Conservation (phyloP, 2,329 filamentous ascomycete genomes). For the Colletotrichum sp. region DNA sequence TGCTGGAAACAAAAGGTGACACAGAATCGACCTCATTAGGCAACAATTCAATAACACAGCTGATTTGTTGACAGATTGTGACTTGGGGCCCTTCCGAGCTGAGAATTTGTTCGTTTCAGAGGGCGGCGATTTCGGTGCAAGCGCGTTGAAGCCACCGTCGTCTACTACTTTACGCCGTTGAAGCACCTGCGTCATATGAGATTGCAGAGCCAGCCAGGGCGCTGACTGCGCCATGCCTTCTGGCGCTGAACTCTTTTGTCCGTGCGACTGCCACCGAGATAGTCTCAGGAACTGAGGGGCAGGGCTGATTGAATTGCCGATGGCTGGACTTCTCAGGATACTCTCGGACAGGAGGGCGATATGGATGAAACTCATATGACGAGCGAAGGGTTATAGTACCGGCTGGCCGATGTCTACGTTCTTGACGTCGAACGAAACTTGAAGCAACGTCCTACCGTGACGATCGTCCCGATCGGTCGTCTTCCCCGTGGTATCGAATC, state of each 20-base stretch:
- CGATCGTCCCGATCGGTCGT: constrained; percentile 2
- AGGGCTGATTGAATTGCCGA: neutral
- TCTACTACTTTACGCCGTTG: neutral
- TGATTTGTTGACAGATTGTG: neutral
- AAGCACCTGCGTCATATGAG: neutral
- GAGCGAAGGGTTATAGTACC: neutral
- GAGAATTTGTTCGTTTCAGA: neutral
- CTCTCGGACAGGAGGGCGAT: neutral
- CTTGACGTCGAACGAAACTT: neutral
- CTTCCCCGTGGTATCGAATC: neutral
- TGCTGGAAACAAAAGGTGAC: neutral
- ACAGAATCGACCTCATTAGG: neutral
- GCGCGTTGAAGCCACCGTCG: neutral
- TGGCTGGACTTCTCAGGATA: neutral
- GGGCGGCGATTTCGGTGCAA: neutral
- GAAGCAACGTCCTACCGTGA: neutral
- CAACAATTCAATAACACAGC: neutral
- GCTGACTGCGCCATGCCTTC: neutral
- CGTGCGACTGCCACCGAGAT: neutral
- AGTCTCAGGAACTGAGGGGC: neutral
- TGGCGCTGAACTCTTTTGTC: neutral
- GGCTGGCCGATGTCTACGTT: neutral
- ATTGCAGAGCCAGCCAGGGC: neutral
- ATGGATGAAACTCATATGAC: constrained; percentile 6
- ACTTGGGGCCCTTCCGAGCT: neutral